A percentile compares a stretch with the other conserved stretches of the same genome.
phyloP scores from a whole-genome alignment of 1,284 basidiomycete genomes.

The Pulchroboletus neoregius region DNA sequence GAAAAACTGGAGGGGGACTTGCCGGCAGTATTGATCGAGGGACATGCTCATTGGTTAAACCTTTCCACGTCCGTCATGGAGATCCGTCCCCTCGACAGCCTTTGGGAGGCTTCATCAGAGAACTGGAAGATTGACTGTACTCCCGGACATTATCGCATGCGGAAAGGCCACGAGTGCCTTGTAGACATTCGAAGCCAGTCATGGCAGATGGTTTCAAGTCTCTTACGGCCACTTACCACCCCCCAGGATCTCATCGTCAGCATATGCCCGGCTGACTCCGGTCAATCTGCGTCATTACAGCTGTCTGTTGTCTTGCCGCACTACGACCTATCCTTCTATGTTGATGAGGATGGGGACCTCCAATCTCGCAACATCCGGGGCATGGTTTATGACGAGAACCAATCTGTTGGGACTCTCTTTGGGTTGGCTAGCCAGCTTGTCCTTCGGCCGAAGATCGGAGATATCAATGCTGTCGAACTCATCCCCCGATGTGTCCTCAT shows the following conservation, averaged over 20 bases:
- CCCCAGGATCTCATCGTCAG: slow-evolving; percentile 28
- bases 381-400: slow-evolving; percentile 27
- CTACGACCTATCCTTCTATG: slow-evolving; percentile 35
- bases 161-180: slow-evolving; percentile 16
- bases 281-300: slow-evolving; percentile 11
- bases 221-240: slow-evolving; percentile 29
- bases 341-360: slow-evolving; percentile 27
- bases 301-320: slow-evolving; percentile 40
- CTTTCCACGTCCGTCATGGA: slow-evolving; percentile 30
- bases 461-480: slow-evolving; percentile 1
- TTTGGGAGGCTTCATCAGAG: slow-evolving; percentile 23
- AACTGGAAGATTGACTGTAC: slow-evolving; percentile 21
- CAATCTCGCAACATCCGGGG: slow-evolving; percentile 25
- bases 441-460: slow-evolving; percentile 26
- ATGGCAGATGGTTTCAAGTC: slow-evolving; percentile 26
- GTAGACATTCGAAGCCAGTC: slow-evolving; percentile 2
- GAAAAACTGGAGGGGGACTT: slow-evolving; percentile 34
- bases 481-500: slow-evolving; percentile 36
- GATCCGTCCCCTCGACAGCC: slow-evolving; percentile 31
- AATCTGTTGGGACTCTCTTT: slow-evolving; percentile 24
- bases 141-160: slow-evolving; percentile 7
- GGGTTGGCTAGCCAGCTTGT: slow-evolving; percentile 39
- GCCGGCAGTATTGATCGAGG: slow-evolving; percentile 33
- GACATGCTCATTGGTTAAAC: slow-evolving; percentile 40
- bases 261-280: neutral